Evolutionary conservation across 2,329 filamentous ascomycete species (phyloP).

Genomic region (Sporothrix euskadiensis): DNA sequence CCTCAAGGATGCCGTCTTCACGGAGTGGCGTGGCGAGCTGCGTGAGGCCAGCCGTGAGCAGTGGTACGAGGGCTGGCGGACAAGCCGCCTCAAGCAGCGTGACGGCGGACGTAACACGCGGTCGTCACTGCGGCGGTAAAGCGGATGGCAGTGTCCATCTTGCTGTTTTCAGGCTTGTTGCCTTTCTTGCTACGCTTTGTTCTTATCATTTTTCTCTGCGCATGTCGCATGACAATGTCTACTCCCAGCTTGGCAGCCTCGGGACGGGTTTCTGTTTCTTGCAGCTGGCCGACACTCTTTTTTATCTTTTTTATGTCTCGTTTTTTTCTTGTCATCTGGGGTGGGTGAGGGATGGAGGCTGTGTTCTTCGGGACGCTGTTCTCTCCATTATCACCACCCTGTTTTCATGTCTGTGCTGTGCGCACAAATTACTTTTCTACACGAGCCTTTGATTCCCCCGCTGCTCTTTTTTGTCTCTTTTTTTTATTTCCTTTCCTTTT

Average conservation of each 20-base stretch:
- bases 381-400: background rate
- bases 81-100: conserved; percentile 61
- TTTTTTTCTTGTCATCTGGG: conserved; percentile 8
- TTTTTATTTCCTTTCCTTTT: background rate
- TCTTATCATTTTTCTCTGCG: background rate
- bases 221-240: background rate
- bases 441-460: conserved; percentile 33
- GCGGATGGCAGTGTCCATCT: background rate
- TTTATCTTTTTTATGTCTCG: background rate
- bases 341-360: background rate
- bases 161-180: background rate
- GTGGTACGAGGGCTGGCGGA: conserved; percentile 97
- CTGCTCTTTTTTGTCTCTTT: conserved; percentile 14
- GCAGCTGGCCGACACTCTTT: background rate
- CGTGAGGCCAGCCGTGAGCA: conserved; percentile 86
- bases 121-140: conserved; percentile 41
- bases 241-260: background rate
- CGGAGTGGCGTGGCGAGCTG: conserved; percentile 87
- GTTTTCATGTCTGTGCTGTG: conserved; percentile 21
- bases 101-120: conserved; percentile 42
- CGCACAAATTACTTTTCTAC: conserved; percentile 19
- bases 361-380: background rate
- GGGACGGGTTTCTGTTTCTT: background rate
- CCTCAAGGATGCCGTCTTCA: conserved; percentile 89
- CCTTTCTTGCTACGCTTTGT: background rate